phyloP scores from a whole-genome alignment of 2,329 filamentous ascomycete species.

The Pochonia chlamydosporia region DNA sequence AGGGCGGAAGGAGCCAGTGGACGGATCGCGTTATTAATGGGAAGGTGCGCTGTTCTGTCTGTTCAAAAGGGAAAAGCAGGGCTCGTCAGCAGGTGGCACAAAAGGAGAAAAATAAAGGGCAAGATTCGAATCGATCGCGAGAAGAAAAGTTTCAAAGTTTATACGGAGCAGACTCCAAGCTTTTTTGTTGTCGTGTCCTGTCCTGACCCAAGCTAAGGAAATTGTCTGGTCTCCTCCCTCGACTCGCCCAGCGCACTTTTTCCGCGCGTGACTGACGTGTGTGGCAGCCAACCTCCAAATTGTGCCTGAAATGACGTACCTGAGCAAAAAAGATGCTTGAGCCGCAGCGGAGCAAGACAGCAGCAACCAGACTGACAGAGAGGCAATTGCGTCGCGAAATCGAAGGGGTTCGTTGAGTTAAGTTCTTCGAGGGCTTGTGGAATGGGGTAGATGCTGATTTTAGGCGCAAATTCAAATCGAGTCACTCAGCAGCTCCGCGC shows the following conservation, averaged over 20 bases:
- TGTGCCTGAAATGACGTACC: slow-evolving; percentile 6
- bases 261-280: background rate
- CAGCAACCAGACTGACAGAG: background rate
- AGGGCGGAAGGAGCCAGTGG: background rate
- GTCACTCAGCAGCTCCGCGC: background rate
- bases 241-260: background rate
- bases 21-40: background rate
- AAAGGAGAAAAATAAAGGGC: background rate
- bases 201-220: background rate
- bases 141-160: no score
- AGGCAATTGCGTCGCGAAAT: background rate
- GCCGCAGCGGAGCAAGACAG: background rate
- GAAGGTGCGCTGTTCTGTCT: slow-evolving; percentile 2
- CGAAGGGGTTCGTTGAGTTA: background rate
- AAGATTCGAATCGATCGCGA: background rate
- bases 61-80: background rate
- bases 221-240: background rate
- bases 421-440: background rate
- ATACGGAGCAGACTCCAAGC: background rate
- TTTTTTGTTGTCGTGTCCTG: background rate
- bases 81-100: slow-evolving; percentile 1
- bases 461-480: background rate
- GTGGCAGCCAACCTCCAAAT: background rate
- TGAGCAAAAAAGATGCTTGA: background rate
- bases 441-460: background rate